Evolutionary conservation across 129 eudicot genomes (phyloP), one percentile per base, ranked within the genome.

Genomic region (carrot (Daucus carota)): DNA sequence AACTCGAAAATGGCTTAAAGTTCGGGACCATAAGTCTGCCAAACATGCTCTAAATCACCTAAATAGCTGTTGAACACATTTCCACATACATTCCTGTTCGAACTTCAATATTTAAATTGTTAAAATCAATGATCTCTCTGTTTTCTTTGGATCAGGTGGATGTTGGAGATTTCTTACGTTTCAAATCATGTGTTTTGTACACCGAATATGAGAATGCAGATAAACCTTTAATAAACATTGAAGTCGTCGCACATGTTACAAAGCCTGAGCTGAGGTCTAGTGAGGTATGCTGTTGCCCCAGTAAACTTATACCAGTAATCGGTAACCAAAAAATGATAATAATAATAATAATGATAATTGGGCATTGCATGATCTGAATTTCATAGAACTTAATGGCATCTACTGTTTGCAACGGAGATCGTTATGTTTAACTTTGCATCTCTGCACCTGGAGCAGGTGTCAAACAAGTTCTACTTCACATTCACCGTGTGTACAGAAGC

Each of bases 241-340:
- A 95, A 85, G 99, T 95, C 73, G 94, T 91, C 60, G 99, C 99
- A 17, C 99, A 95, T 78, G 99, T 95, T 81, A 95, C 99, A 33
- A 87, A 93, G 83, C 99, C 99, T 32, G 99, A 95, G 75, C 78
- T 87, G 33, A 89, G 97, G 83, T 91, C 97, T 15, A 95, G 99
- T 68, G 99, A 95, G 97, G 98, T 89, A 80, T 65, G 74, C 67
- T 70, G 34, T 28, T 38, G 22, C 2, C 46, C 68, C 73, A 13
- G 26, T 34, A 59, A 22, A 11, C 62, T 36, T 60, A 54, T n/a
- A n/a, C 15, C 17, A 4, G 8, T 24, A 29, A 18, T 28, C 28
- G 13, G 8, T 60, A 60, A 1, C 12, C 2, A 54, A 54, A 54
- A n/a, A n/a, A n/a, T n/a, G n/a, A n/a, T n/a, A n/a, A n/a, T n/a